phyloP scores from a whole-genome alignment of 306 rosid species.

The Fragaria iinumae region DNA sequence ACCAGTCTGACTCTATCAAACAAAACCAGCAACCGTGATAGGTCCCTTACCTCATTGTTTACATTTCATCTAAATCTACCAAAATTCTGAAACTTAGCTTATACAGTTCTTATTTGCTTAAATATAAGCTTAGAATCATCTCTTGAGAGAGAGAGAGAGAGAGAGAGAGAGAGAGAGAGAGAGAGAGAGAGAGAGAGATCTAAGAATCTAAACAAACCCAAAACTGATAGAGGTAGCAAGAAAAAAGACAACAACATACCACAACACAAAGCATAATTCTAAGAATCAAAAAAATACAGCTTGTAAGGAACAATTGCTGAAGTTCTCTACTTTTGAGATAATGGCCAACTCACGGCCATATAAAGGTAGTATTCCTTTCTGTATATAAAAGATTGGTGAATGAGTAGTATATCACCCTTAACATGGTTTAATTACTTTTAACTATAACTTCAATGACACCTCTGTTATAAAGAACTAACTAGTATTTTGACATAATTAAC shows the following conservation, averaged over 20 bases:
- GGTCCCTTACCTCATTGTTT: not conserved
- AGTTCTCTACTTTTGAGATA: not conserved
- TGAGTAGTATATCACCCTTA: not conserved
- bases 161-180: too few relatives aligned
- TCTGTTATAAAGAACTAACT: not conserved
- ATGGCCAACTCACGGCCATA: not conserved
- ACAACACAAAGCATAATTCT: not conserved
- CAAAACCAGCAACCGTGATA: not conserved
- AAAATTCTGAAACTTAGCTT: not conserved
- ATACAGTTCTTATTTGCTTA: not conserved
- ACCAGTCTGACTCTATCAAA: not conserved
- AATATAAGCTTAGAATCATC: too few relatives aligned
- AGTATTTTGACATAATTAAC: not conserved
- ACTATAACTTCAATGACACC: not conserved
- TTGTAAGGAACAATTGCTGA: not conserved
- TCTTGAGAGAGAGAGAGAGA: too few relatives aligned
- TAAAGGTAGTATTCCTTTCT: not conserved
- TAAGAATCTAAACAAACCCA: not conserved
- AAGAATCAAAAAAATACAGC: not conserved
- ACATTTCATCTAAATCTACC: not conserved
- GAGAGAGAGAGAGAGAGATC: too few relatives aligned
- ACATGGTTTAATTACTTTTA: not conserved
- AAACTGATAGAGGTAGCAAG: not conserved
- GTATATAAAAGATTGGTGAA: not conserved
- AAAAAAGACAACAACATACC: not conserved